Conservation (phyloP, 2,329 filamentous ascomycete species). For the Alternaria consortialis region DNA sequence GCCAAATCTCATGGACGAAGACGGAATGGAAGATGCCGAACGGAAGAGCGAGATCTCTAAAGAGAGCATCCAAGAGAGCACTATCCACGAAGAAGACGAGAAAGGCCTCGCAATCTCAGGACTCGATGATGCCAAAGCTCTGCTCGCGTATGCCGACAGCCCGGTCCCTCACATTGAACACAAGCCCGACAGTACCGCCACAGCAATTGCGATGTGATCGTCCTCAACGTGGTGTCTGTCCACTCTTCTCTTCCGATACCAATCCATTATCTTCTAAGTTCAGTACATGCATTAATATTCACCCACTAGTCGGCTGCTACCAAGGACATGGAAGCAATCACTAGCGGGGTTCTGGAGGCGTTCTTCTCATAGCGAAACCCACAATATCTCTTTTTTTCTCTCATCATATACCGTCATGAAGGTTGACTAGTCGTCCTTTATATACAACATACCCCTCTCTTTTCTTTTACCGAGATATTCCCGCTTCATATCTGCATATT, state of each 20-base stretch:
- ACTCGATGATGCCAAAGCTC: conserved; percentile 47
- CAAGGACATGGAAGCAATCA: background rate
- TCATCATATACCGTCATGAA: conserved; percentile 4
- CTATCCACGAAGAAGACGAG: conserved; percentile 51
- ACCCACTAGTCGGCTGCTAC: background rate
- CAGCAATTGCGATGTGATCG: conserved; percentile 12
- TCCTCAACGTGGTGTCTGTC: background rate
- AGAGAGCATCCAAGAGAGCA: conserved; percentile 46
- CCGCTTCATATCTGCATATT: conserved; percentile 3
- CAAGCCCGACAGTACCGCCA: conserved; percentile 15
- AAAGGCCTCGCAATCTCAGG: conserved; percentile 51
- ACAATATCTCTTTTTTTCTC: background rate
- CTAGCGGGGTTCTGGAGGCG: background rate
- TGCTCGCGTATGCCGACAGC: conserved; percentile 46
- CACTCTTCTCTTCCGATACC: background rate
- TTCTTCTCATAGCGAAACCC: background rate
- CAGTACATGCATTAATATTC: conserved; percentile 10
- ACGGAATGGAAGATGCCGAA: conserved; percentile 41
- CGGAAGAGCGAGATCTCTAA: conserved; percentile 45
- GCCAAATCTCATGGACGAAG: conserved; percentile 79
- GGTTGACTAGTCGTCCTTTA: background rate
- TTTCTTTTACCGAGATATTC: background rate
- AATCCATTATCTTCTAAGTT: background rate
- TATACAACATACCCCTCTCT: conserved; percentile 16
- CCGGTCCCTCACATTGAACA: conserved; percentile 20